Conservation (phyloP, 73 alveolate species). For the Durusdinium trenchii region DNA sequence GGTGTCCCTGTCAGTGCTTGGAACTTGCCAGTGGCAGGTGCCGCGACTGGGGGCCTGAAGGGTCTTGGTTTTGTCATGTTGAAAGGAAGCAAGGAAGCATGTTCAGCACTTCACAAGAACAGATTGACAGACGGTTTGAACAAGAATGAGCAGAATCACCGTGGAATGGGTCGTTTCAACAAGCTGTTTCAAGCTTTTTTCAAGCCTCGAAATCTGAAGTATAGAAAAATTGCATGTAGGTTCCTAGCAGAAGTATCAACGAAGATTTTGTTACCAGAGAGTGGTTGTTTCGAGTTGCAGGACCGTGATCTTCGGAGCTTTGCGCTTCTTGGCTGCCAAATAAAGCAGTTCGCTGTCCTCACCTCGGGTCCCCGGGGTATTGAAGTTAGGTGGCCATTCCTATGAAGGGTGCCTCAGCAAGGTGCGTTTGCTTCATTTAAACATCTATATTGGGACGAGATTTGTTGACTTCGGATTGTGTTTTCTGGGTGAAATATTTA, state of each 20-base stretch:
- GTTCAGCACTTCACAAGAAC: not conserved
- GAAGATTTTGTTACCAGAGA: not conserved
- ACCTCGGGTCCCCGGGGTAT: no score
- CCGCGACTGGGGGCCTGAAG: no score
- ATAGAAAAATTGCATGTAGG: not conserved
- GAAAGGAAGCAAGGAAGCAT: no score
- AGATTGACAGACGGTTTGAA: not conserved
- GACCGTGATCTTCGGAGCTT: not conserved
- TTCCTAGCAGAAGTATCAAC: not conserved
- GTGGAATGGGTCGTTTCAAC: not conserved
- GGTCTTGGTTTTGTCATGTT: no score
- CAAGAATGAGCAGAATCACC: not conserved
- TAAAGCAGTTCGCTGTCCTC: no score
- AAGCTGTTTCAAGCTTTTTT: not conserved
- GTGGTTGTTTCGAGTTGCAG: not conserved
- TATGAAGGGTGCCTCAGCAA: no score
- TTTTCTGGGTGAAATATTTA: no score
- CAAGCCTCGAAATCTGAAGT: not conserved
- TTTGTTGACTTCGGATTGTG: no score
- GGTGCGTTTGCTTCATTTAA: no score
- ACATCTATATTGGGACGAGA: no score
- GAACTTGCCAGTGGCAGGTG: conserved; percentile 32
- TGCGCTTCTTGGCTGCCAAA: not conserved
- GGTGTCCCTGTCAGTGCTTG: not conserved
- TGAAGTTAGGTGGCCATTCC: no score